phyloP scores from a whole-genome alignment of 148 eudicot genomes.

The Spergularia bocconei region DNA sequence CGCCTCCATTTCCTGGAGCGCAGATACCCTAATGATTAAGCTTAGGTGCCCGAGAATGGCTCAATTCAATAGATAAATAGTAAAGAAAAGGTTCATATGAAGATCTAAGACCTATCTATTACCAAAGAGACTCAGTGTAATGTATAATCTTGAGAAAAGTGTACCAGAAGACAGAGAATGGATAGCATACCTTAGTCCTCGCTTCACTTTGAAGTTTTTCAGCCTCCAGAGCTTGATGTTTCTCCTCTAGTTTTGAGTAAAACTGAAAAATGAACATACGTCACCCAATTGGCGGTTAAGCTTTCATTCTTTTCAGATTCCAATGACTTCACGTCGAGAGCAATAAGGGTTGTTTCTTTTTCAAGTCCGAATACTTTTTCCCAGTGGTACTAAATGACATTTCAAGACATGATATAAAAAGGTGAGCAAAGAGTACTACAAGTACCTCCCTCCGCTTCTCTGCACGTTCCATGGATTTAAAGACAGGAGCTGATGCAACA shows the following conservation, averaged over 20 bases:
- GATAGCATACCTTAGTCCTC: constrained; percentile 63
- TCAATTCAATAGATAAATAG: not conserved
- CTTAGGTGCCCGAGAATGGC: not conserved
- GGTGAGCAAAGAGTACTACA: constrained; percentile 10
- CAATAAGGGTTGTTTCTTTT: not conserved
- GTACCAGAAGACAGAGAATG: constrained; percentile 7
- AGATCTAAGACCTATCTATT: not conserved
- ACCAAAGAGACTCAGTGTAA: not conserved
- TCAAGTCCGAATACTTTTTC: not conserved
- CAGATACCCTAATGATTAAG: not conserved
- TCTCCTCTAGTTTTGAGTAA: constrained; percentile 76
- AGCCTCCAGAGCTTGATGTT: constrained; percentile 84
- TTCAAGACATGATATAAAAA: not conserved
- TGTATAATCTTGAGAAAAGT: not conserved
- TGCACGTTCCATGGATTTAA: constrained; percentile 72
- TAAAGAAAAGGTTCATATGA: not conserved
- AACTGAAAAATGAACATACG: constrained; percentile 37
- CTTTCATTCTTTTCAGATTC: not conserved
- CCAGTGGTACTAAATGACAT: not conserved
- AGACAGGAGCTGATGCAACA: constrained; percentile 65
- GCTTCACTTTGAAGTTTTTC: constrained; percentile 72
- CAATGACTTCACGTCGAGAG: not conserved
- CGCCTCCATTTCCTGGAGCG: not conserved
- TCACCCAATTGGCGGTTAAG: constrained; percentile 1
- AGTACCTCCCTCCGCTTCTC: constrained; percentile 87